Evolutionary conservation across 2,329 filamentous ascomycete genomes (phyloP), one percentile per base, ranked within the genome.

Genomic region (Herpotrichia juniperi): DNA sequence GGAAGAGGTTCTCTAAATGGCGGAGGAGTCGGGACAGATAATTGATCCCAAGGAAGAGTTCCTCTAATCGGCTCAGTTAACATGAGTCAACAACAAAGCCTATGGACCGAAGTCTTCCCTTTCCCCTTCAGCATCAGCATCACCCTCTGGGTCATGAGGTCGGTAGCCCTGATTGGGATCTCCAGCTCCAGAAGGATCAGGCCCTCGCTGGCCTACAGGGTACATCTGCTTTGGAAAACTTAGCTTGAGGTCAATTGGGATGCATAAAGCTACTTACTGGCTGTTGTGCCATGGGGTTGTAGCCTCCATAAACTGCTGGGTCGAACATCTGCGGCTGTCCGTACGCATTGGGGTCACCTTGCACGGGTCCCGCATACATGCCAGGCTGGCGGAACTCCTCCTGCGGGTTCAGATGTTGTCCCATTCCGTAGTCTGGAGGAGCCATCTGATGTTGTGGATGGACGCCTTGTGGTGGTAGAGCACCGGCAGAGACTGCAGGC

Each of bases 331-430:
- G 80, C 40, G 89, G 84, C 67, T 94, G 91, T 12, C 87, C 89
- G 70, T 96, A 96, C 11, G 84, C 83, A 46, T 84, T 83, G 11
- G 89, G 85, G 43, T 89, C 88, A 12, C 87, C 79, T 61, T 91
- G 90, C 51, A 92, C 89, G 58, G 91, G 87, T 48, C 87, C 87
- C 25, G 88, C 81, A 70, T 96, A 97, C 85, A 96, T 93, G 66
- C 84, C 84, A 39, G 86, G 86, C 67, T 90, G 86, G 56, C 91
- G 88, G 73, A 96, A 96, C 63, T 94, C 90, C 62, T 75, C 69
- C 45, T 75, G 69, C 4, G 83, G 80, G 5, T 81, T 78, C 79
- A 90, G 86, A 44, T 87, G 83, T 51, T 79, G 79, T 19, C 75
- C 73, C 54, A 79, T 77, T 58, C 84, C 83, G 64, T 86, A 86